Base-by-base conservation (phyloP, 768 basidiomycete species). In the Exidia glandulosa region DNA sequence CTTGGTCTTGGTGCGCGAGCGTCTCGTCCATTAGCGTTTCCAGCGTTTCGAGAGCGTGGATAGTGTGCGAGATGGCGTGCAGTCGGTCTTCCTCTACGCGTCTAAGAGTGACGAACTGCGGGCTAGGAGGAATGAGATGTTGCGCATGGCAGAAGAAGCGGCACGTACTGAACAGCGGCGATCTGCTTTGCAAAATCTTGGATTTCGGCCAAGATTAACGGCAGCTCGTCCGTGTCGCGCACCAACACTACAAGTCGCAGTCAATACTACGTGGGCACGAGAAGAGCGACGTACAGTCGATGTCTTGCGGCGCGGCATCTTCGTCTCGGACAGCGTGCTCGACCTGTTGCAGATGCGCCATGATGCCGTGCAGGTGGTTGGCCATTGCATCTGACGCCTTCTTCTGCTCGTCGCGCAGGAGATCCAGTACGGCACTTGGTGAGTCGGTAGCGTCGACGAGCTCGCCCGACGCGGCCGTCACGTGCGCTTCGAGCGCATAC, bases 181-280 rank as follows among this genome's bases (percentile, higher is more conserved):
- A 90, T 82, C 5, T 75, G 69, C n/a, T 65, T 64, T 12, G 80
- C 74, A 61, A 77, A 76, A 36, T 81, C 80, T 63, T 90, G 85
- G 41, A 92, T 68, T 63, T 92, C 90, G 2, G 74, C 68, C 73
- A 93, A 82, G 57, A 93, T 89, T 3, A 78, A 74, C 2, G 86
- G 86, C 5, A 93, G 74, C 66, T 90, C 89, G 10, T 86, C 80
- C 1, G 87, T 88, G 67, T 93, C 90, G 41, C 88, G 78, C 64
- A 85, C 82, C 85, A 93, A 90, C 31, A 83, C 90, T 90, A 57
- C n/a, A 48, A 54, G 36, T 37, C 19, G 10, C 9, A 37, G 36
- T 37, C 19, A 19, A 19, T 37, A 37, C 36, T 19, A 9, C 9
- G 19, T 19, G 19, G 10, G 36, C 36, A 37, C 36, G 36, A 9